Evolutionary conservation across 2,329 filamentous ascomycete species (phyloP).

Genomic region (Coleophoma eucalyptorum): DNA sequence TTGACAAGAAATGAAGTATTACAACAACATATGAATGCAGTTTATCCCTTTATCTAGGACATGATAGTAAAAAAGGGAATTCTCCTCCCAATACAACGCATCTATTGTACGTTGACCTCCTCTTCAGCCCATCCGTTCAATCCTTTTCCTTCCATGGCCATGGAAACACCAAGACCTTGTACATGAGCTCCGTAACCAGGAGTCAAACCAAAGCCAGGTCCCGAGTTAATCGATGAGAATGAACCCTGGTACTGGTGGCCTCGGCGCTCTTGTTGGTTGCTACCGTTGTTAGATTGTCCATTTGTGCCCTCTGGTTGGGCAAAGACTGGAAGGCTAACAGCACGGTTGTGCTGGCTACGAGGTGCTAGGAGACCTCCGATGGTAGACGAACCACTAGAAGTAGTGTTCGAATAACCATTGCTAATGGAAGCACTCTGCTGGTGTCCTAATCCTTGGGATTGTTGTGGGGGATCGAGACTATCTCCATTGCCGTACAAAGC

Average conservation of each 20-base stretch:
- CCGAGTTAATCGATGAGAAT: constrained; percentile 31
- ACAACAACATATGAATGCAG: constrained; percentile 17
- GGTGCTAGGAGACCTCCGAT: constrained; percentile 77
- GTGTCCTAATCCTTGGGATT: constrained; percentile 56
- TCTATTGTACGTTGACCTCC: constrained; percentile 25
- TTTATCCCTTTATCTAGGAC: constrained; percentile 1
- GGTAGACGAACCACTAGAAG: constrained; percentile 58
- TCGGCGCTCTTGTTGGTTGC: constrained; percentile 40
- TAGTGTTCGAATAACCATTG: constrained; percentile 48
- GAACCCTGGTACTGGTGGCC: constrained; percentile 65
- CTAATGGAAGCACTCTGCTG: constrained; percentile 64
- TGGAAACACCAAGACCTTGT: constrained; percentile 54
- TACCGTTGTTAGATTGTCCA: constrained; percentile 10
- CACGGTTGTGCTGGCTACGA: constrained; percentile 58
- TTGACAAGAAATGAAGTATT: constrained; percentile 2
- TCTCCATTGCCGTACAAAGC: constrained; percentile 70
- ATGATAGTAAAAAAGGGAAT: neutral
- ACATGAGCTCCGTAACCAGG: constrained; percentile 18
- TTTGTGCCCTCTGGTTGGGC: constrained; percentile 57
- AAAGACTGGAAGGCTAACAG: constrained; percentile 79
- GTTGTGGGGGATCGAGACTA: constrained; percentile 54
- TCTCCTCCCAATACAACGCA: neutral
- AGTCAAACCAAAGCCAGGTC: constrained; percentile 12
- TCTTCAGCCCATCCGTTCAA: constrained; percentile 67
- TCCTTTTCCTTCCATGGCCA: constrained; percentile 55